Conservation (phyloP, 73 alveolate genomes). For the Paramecium sexaurelia region DNA sequence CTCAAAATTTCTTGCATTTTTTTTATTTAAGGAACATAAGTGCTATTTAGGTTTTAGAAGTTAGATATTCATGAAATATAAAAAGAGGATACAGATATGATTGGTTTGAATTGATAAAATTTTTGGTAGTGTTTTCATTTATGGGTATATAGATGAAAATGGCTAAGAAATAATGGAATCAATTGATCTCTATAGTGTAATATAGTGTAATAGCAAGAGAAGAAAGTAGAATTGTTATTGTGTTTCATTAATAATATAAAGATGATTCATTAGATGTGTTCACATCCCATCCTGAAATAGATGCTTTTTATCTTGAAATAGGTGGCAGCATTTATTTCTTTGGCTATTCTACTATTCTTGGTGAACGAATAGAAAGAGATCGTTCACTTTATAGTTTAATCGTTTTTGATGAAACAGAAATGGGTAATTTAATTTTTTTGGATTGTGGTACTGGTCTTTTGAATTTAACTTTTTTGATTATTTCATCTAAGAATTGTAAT, state of each 20-base stretch:
- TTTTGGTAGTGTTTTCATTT: not conserved
- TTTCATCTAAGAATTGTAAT: not conserved
- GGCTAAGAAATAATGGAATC: not conserved
- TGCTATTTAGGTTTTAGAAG: no score
- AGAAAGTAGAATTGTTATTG: not conserved
- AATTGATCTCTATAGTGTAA: not conserved
- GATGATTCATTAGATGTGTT: not conserved
- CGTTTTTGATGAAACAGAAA: not conserved
- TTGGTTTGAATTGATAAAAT: not conserved
- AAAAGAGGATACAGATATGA: no score
- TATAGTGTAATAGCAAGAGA: not conserved
- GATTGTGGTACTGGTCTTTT: not conserved
- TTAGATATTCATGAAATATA: no score
- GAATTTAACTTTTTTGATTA: not conserved
- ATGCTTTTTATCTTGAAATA: not conserved
- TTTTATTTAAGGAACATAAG: no score
- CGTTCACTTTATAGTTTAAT: not conserved
- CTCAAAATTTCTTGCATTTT: no score
- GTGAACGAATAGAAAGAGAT: slow-evolving; percentile 39
- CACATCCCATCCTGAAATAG: slow-evolving; percentile 16
- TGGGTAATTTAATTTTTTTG: not conserved
- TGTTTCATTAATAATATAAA: not conserved
- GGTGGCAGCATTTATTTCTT: not conserved
- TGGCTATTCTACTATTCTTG: not conserved
- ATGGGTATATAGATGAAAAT: not conserved